A percentile compares a stretch with the other conserved stretches of the same genome.
Conservation (phyloP, 495 filamentous ascomycete genomes). For the Daldinia decipiens region DNA sequence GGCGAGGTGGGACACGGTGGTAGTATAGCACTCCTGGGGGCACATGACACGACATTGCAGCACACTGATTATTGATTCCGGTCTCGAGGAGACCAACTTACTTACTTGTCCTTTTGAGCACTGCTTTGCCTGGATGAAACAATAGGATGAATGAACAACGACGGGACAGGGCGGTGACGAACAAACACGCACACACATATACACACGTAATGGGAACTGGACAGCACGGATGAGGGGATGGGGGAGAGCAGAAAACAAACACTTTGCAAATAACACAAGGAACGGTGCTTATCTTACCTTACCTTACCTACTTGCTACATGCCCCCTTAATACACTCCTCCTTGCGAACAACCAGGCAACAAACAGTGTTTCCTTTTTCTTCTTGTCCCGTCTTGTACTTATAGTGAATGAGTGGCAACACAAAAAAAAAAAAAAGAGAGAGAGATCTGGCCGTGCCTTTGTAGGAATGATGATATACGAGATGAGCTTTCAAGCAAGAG, state of each 20-base stretch:
- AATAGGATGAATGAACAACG: slow-evolving; percentile 17
- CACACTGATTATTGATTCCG: neutral
- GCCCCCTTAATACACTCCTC: neutral
- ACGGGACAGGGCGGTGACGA: neutral
- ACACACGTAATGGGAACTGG: neutral
- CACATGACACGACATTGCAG: neutral
- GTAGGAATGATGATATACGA: slow-evolving; percentile 27
- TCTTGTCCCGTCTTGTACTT: slow-evolving; percentile 36
- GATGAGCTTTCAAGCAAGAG: neutral
- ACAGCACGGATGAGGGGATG: neutral
- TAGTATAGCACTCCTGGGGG: neutral
- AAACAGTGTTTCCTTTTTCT: neutral
- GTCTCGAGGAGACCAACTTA: neutral
- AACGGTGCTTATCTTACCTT: neutral
- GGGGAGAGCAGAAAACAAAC: neutral
- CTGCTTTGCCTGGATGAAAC: slow-evolving; percentile 10
- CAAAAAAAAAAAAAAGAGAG: neutral
- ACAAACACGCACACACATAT: neutral
- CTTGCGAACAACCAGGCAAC: neutral
- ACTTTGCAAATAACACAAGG: neutral
- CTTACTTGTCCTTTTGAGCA: neutral
- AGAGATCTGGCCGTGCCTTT: slow-evolving; percentile 1
- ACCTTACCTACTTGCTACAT: neutral
- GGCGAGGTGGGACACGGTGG: neutral
- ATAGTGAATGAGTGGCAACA: neutral